Evolutionary conservation across 208 protist genomes (phyloP).

Genomic region (Trypanosoma brucei): DNA sequence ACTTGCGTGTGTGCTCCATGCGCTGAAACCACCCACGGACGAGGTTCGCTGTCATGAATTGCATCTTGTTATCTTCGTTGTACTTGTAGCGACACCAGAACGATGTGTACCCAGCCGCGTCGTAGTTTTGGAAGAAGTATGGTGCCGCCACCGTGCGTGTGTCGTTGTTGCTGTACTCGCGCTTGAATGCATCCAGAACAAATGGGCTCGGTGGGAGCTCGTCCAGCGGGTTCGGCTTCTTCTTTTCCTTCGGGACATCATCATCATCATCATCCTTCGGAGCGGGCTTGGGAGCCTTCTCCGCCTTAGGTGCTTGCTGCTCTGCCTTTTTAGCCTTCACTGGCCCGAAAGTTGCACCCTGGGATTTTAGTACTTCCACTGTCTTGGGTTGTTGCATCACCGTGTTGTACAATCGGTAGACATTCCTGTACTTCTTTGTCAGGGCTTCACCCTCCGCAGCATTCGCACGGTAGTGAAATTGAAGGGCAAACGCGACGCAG

Average conservation of each 20-base stretch:
- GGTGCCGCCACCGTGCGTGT: conserved; percentile 63
- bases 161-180: conserved; percentile 76
- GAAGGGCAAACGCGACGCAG: conserved; percentile 54
- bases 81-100: conserved; percentile 81
- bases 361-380: conserved; percentile 46
- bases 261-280: conserved; percentile 33
- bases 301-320: conserved; percentile 12
- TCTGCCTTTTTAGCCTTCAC: conserved; percentile 37
- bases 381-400: conserved; percentile 75
- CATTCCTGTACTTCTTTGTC: conserved; percentile 55
- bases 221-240: conserved; percentile 70
- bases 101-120: conserved; percentile 62
- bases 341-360: conserved; percentile 47
- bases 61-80: conserved; percentile 78
- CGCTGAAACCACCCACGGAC: conserved; percentile 80
- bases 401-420: conserved; percentile 72
- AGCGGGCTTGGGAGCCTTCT: conserved; percentile 9
- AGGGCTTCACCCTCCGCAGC: conserved; percentile 38
- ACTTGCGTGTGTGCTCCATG: conserved; percentile 83
- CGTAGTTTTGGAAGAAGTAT: conserved; percentile 67
- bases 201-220: conserved; percentile 42
- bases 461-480: conserved; percentile 47
- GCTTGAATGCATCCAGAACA: conserved; percentile 72
- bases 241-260: conserved; percentile 43
- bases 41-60: conserved; percentile 85